Conservation (phyloP, 177 flowering plant genomes). For the Tripterygium wilfordii region DNA sequence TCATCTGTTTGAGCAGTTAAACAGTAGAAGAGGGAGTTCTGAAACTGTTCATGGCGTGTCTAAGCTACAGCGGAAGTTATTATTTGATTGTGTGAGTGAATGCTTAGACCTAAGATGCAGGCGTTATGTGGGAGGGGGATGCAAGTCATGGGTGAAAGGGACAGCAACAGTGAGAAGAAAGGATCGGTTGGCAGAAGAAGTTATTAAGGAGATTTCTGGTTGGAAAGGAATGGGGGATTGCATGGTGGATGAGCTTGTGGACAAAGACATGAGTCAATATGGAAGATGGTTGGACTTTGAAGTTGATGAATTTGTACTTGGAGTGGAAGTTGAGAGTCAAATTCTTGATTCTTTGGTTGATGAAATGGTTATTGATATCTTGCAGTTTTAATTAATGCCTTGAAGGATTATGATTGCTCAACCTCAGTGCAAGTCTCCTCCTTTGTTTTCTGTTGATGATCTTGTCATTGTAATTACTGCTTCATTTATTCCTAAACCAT, state of each 20-base stretch:
- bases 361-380: constrained; percentile 61
- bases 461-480: too few species aligned
- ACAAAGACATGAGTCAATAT: constrained; percentile 73
- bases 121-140: constrained; percentile 49
- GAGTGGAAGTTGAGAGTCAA: constrained; percentile 47
- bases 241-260: constrained; percentile 90
- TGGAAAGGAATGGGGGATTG: constrained; percentile 63
- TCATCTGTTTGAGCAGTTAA: constrained; percentile 60
- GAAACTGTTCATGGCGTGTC: constrained; percentile 13
- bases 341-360: constrained; percentile 57
- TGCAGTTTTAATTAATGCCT: too few species aligned
- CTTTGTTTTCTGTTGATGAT: too few species aligned
- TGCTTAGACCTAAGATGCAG: constrained; percentile 63
- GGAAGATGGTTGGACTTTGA: constrained; percentile 83
- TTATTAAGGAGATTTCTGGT: constrained; percentile 57
- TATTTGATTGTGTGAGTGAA: constrained; percentile 76
- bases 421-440: too few species aligned
- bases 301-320: constrained; percentile 49
- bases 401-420: too few species aligned
- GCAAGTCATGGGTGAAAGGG: constrained; percentile 56
- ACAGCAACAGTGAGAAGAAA: constrained; percentile 44
- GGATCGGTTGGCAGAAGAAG: constrained; percentile 62
- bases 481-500: too few species aligned
- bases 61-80: constrained; percentile 29
- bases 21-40: constrained; percentile 26